A percentile compares a stretch with the other conserved stretches of the same genome.
Evolutionary conservation across 176 grass and related monocot species (phyloP).

Genomic region (Chrysopogon serrulatus): DNA sequence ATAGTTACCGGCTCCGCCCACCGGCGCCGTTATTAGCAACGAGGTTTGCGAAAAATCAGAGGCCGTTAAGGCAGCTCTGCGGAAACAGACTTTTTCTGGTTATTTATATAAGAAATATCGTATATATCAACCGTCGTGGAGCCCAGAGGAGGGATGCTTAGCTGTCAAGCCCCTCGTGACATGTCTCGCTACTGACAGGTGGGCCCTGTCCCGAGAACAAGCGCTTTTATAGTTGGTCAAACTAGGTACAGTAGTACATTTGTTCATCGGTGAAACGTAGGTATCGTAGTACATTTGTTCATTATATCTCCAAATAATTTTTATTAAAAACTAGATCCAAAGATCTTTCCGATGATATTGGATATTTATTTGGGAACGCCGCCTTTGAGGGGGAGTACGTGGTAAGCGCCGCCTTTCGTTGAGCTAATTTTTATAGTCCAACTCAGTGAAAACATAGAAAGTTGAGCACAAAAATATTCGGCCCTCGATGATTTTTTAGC

Average conservation of each 20-base stretch:
- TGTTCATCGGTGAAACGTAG: background rate
- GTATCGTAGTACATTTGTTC: no score
- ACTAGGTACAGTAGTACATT: background rate
- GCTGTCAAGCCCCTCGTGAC: background rate
- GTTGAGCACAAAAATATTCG: background rate
- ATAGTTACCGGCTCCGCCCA: background rate
- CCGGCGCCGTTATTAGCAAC: conserved; percentile 8
- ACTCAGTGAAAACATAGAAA: background rate
- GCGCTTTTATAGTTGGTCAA: background rate
- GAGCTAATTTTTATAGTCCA: background rate
- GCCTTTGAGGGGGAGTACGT: no score
- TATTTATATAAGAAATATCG: background rate
- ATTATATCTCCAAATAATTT: no score
- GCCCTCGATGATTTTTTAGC: no score
- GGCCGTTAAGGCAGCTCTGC: background rate
- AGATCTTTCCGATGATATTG: no score
- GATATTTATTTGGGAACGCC: no score
- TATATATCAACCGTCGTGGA: background rate
- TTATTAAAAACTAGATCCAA: no score
- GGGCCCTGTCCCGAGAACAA: background rate
- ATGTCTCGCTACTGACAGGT: background rate
- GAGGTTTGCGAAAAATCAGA: conserved; percentile 14
- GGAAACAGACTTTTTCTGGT: background rate
- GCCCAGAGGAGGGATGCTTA: background rate
- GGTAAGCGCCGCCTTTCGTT: background rate